A percentile compares a stretch with the other conserved stretches of the same genome.
phyloP scores from a whole-genome alignment of 441 rosid species.

The Populus hybrid region DNA sequence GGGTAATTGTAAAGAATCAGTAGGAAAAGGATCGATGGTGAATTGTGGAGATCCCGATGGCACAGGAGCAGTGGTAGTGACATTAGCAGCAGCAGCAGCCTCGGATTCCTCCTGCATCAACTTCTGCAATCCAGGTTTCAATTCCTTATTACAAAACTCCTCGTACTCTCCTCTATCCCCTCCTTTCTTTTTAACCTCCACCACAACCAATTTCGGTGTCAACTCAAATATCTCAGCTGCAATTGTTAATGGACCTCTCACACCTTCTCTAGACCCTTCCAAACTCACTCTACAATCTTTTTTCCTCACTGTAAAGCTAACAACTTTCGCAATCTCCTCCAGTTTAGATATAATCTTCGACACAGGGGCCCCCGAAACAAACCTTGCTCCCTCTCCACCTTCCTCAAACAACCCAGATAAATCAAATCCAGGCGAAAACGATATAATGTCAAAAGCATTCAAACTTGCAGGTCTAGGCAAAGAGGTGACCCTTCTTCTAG shows the following conservation, averaged over 20 bases:
- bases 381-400: slow-evolving; percentile 65
- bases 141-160: slow-evolving; percentile 63
- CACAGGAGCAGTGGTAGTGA: neutral
- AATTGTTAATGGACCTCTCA: slow-evolving; percentile 68
- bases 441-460: slow-evolving; percentile 83
- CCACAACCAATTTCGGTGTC: slow-evolving; percentile 71
- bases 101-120: slow-evolving; percentile 47
- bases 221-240: slow-evolving; percentile 86
- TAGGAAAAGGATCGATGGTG: slow-evolving; percentile 9
- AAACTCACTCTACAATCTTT: slow-evolving; percentile 78
- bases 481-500: slow-evolving; percentile 34
- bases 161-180: slow-evolving; percentile 79
- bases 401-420: slow-evolving; percentile 82
- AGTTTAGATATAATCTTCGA: slow-evolving; percentile 62
- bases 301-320: slow-evolving; percentile 78
- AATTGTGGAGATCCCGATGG: slow-evolving; percentile 6
- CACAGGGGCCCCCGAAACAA: slow-evolving; percentile 78
- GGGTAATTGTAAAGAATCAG: slow-evolving; percentile 8
- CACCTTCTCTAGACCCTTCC: slow-evolving; percentile 78
- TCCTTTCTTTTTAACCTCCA: slow-evolving; percentile 87
- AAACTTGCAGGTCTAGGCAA: slow-evolving; percentile 76
- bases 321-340: slow-evolving; percentile 82
- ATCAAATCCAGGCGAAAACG: slow-evolving; percentile 80
- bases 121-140: slow-evolving; percentile 69
- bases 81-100: slow-evolving; percentile 14